Evolutionary conservation across 2,329 filamentous ascomycete genomes (phyloP), one percentile per base, ranked within the genome.

Genomic region (Arthrobotrys sphaeroides): DNA sequence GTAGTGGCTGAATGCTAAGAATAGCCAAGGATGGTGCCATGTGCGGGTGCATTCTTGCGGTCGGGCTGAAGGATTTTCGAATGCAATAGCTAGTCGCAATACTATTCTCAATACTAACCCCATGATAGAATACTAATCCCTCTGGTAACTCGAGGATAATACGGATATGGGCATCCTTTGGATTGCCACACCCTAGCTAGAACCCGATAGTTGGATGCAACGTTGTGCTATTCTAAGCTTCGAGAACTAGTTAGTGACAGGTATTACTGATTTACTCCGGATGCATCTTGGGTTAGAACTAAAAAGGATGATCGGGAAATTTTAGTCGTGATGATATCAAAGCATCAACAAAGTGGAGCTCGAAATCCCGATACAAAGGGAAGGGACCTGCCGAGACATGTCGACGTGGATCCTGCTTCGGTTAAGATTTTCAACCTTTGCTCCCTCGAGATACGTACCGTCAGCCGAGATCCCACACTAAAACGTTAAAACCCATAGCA

Each of bases 1-100:
- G 20, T 51, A 33, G 40, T 38, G 60, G 31, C 47, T 67, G 40
- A 62, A 13, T 74, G 61, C 70, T 74, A 74, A 74, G 70, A 74
- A 74, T 74, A 74, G 70, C 62, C 70, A 67, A 66, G 42, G 20
- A 55, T 55, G 51, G 51, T 55, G 51, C 51, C 51, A 38, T 55
- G 51, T 38, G 51, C 51, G 31, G 38, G 28, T 55, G 51, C 36
- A 31, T 4, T 10, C 10, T n/a, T n/a, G n/a, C n/a, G n/a, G n/a
- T n/a, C n/a, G n/a, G n/a, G 51, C 18, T 28, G 31, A 55, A 62
- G 16, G 36, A 20, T 36, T 47, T 40, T 43, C 51, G 40, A 60
- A 51, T 33, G 59, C 43, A 16, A 26, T 12, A 53, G 16, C n/a
- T n/a, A n/a, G n/a, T n/a, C n/a, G n/a, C n/a, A n/a, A n/a, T n/a